A percentile compares a stretch with the other conserved stretches of the same genome.
These are phyloP conservation scores for Xylariaceae sp. DNA, from an alignment of 2,329 filamentous ascomycete species.

Conservation along the genomic window DNA sequence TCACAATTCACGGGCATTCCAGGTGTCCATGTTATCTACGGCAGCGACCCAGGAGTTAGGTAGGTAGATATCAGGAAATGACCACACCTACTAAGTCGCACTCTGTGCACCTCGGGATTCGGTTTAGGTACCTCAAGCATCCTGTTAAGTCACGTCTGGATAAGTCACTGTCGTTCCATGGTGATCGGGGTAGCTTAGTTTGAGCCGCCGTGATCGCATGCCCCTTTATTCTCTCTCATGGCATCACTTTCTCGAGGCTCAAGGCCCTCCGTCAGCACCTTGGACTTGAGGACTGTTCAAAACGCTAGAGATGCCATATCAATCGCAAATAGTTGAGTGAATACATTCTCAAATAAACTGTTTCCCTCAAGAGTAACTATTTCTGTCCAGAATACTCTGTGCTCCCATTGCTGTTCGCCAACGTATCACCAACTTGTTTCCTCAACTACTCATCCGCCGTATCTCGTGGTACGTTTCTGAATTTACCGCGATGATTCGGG, in stretches of 20 bases:
- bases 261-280: background rate
- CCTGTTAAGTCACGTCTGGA: background rate
- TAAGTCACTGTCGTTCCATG: background rate
- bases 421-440: background rate
- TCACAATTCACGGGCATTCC: background rate
- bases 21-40: background rate
- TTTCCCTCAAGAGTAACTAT: background rate
- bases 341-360: background rate
- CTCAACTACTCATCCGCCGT: background rate
- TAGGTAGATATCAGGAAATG: background rate
- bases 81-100: background rate
- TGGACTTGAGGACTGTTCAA: background rate
- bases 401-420: background rate
- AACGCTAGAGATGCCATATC: background rate
- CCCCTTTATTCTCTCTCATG: background rate
- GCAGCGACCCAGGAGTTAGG: background rate
- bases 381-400: background rate
- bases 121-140: no score
- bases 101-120: background rate
- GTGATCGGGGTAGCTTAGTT: background rate
- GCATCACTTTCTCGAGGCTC: background rate
- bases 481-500: background rate
- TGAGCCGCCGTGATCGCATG: background rate
- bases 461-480: background rate
- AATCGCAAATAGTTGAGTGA: background rate